A percentile compares a stretch with the other conserved stretches of the same genome.
Evolutionary conservation across 371 early-diverging fungal species (phyloP).

Genomic region (Syncephalastrum sp.): DNA sequence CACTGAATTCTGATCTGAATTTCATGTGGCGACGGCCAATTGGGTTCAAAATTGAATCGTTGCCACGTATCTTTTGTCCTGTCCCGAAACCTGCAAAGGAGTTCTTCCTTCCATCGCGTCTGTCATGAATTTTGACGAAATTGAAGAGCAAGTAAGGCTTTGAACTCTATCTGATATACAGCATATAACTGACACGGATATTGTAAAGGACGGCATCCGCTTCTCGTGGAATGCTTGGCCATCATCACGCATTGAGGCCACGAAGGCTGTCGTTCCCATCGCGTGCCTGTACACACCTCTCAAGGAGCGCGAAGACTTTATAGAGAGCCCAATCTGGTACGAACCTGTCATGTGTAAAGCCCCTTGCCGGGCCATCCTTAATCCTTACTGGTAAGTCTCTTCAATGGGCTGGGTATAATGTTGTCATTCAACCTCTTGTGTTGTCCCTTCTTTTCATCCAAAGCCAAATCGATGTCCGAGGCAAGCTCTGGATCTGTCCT

Average conservation of each 20-base stretch:
- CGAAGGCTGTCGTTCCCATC: constrained; percentile 95
- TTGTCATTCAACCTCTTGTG: background rate
- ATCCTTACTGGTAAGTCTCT: constrained; percentile 90
- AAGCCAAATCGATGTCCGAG: constrained; percentile 92
- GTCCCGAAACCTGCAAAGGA: too few species aligned
- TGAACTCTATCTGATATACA: background rate
- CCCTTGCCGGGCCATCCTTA: constrained; percentile 95
- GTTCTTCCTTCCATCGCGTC: constrained; percentile 2
- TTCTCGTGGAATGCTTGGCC: constrained; percentile 99
- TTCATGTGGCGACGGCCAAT: too few species aligned
- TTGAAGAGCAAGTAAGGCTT: constrained; percentile 70
- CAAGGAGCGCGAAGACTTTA: constrained; percentile 86
- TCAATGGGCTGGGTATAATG: background rate
- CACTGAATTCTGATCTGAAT: too few species aligned
- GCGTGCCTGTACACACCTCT: constrained; percentile 97
- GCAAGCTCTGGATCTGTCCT: constrained; percentile 98
- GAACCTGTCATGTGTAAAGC: constrained; percentile 98
- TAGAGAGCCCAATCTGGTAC: constrained; percentile 79
- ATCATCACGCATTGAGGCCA: constrained; percentile 89
- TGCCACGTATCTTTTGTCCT: too few species aligned
- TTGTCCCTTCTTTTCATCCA: background rate
- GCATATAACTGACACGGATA: background rate
- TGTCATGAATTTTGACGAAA: constrained; percentile 83
- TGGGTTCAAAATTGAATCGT: too few species aligned
- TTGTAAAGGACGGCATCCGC: constrained; percentile 81